Percentiles rank a stretch among this genome's conserved stretches.
Conservation (phyloP, 2,329 filamentous ascomycete species). For the Scedosporium boydii region DNA sequence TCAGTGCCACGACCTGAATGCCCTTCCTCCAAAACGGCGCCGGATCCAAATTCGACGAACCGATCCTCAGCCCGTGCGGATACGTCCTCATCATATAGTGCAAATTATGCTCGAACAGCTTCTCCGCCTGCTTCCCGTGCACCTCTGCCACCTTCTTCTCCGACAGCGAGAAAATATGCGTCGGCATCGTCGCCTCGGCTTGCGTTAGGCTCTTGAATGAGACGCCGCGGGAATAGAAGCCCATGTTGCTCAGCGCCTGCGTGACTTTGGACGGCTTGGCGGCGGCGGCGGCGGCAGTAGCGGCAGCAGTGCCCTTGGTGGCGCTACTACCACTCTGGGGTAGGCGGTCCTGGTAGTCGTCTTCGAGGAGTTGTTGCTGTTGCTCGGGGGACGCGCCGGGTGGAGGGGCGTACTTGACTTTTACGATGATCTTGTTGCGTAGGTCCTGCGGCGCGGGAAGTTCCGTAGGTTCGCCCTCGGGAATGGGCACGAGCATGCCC, state of each 20-base stretch:
- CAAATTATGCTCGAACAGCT: constrained; percentile 73
- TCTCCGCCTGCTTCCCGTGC: constrained; percentile 35
- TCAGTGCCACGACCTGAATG: constrained; percentile 83
- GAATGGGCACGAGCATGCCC: constrained; percentile 55
- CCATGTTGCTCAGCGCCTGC: constrained; percentile 62
- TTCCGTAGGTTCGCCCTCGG: constrained; percentile 31
- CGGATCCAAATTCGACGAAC: constrained; percentile 81
- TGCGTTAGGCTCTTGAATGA: constrained; percentile 72
- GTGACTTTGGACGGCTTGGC: constrained; percentile 51
- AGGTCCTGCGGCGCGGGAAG: constrained; percentile 64
- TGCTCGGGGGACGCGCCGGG: constrained; percentile 17
- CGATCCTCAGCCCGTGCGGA: constrained; percentile 70
- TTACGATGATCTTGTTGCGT: constrained; percentile 71
- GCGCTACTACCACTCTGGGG: not conserved
- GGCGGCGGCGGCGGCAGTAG: constrained; percentile 33
- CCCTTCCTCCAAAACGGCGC: constrained; percentile 79
- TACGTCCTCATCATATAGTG: constrained; percentile 80
- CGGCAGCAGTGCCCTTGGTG: constrained; percentile 11
- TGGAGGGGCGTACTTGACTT: constrained; percentile 60
- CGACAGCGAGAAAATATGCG: constrained; percentile 60
- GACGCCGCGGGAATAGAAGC: constrained; percentile 74
- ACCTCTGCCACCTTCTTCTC: constrained; percentile 56
- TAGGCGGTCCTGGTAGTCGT: constrained; percentile 20
- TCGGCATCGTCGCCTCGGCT: constrained; percentile 56
- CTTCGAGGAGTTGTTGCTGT: constrained; percentile 23